Evolutionary conservation across 2,329 filamentous ascomycete species (phyloP), one percentile per base, ranked within the genome.

Genomic region (Pseudomassariella vexata): DNA sequence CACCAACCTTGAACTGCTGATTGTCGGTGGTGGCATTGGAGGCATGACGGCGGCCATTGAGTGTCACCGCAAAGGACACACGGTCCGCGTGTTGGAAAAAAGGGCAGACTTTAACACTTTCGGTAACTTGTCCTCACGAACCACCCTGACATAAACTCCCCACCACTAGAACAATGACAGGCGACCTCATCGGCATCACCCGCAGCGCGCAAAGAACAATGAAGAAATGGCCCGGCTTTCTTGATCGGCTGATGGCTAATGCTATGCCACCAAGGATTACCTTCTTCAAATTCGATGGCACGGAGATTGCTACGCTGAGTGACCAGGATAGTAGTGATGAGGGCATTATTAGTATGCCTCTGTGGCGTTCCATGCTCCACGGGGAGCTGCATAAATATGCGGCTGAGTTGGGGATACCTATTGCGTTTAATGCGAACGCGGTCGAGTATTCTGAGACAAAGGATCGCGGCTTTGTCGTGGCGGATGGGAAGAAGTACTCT

Each of bases 1-100:
- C 7, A 15, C 5, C 5, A 27, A 27, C 11, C 5, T 27, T 12
- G 9, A 14, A 11, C 16, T 27, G 5, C n/a, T 27, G 5, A 17
- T 27, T 2, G 24, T 27, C 18, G 24, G 62, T 16, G 35, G 7
- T 6, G 11, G 15, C 17, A 5, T 12, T 17, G 4, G 17, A 10
- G 15, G 35, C 28, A 6, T 21, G 6, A 24, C 25, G 24, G 19
- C 32, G 6, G 22, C 35, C n/a, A 35, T 18, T 15, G 25, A 37
- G 10, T 24, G 22, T 24, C n/a, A 33, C 25, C 17, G 34, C 19
- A 16, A 25, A 28, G 3, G 34, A 12, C 21, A 38, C 28, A 22
- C 32, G 12, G 14, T 19, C 20, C 24, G 24, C 17, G 3, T 30
- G 5, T 15, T 27, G 6, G 24, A 27, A 17, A 27, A 27, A 11